Evolutionary conservation across 371 early-diverging fungal species (phyloP), one percentile per base, ranked within the genome.

Genomic region (Rhizopus microsporus): DNA sequence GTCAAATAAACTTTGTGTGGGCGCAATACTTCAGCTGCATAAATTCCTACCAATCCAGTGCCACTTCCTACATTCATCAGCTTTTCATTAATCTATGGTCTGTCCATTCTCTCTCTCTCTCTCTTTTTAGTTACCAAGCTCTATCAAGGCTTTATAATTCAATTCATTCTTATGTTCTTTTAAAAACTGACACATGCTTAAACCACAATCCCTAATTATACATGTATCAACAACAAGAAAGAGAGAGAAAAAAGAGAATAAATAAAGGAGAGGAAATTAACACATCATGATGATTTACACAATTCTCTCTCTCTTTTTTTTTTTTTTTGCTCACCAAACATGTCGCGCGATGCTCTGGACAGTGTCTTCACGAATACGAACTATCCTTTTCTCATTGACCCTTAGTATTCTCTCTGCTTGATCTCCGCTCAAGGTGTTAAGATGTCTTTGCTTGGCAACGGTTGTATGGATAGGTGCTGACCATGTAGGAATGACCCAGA

Each of bases 31-130:
- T 63, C 57, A 3, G 75, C 71, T 17, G 67, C 69, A 60, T 66
- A 74, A 2, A 81, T 62, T 0, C 81, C 81, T 13, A 67, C 76
- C 15, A 78, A 42, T 6, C 75, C 81, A 12, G 81, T 81, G 6
- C 81, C 81, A 53, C 78, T 77, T 8, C 81, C 80, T 56, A 5
- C 29, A 16, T 35, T 15, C 13, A 12, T 30, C 8, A 56, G 17
- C 15, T 42, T 6, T n/a, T 42, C 9, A 42, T 42, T 15, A 42
- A 12, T 12, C 10, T 31, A 29, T 30, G 38, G 23, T 23, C 23
- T 23, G 2, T 23, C 23, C 1, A 23, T 39, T 29, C 29, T 7
- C 10, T 15, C 29, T 37, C 31, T n/a, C 2, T 48, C 32, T 7
- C 10, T 3, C 38, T 34, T 2, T 10, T 32, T 9, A 13, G 33